phyloP scores from a whole-genome alignment of 108 stramenopile species.

The Cylindrotheca closterium region DNA sequence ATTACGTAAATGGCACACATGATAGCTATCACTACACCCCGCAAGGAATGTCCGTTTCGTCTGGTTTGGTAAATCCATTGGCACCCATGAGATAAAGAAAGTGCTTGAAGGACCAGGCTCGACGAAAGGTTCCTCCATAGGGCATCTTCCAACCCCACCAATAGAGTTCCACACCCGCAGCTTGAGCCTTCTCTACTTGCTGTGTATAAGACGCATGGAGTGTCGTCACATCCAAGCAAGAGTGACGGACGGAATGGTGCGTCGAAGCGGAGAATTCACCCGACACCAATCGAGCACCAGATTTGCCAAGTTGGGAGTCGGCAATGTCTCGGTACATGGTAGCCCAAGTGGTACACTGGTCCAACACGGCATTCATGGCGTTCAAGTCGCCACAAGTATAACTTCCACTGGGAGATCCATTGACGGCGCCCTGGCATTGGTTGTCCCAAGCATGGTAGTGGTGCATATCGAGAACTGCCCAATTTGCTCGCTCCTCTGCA shows the following conservation, averaged over 20 bases:
- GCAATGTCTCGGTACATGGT: conserved; percentile 44
- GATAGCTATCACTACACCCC: too few relatives aligned
- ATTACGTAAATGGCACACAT: too few relatives aligned
- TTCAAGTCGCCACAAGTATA: conserved; percentile 54
- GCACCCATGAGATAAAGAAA: conserved; percentile 50
- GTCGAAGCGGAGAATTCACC: conserved; percentile 77
- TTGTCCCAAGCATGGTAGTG: conserved; percentile 76
- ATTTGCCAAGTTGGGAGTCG: conserved; percentile 41
- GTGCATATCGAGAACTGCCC: conserved; percentile 78
- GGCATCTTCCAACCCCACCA: conserved; percentile 82
- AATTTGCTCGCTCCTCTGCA: conserved; percentile 49
- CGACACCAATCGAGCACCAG: conserved; percentile 43
- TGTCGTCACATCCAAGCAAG: conserved; percentile 64
- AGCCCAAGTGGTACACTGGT: conserved; percentile 53
- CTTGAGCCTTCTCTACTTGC: conserved; percentile 46
- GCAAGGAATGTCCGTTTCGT: conserved; percentile 40
- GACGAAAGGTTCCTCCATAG: conserved; percentile 70
- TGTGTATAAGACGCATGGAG: conserved; percentile 43
- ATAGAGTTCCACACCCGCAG: conserved; percentile 65
- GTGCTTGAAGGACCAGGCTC: conserved; percentile 73
- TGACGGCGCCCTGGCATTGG: conserved; percentile 58
- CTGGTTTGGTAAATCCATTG: conserved; percentile 23
- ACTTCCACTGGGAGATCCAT: conserved; percentile 50
- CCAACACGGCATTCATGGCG: conserved; percentile 27
- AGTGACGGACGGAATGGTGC: conserved; percentile 64